Conservation (phyloP, 306 rosid genomes). For the Senna tora region DNA sequence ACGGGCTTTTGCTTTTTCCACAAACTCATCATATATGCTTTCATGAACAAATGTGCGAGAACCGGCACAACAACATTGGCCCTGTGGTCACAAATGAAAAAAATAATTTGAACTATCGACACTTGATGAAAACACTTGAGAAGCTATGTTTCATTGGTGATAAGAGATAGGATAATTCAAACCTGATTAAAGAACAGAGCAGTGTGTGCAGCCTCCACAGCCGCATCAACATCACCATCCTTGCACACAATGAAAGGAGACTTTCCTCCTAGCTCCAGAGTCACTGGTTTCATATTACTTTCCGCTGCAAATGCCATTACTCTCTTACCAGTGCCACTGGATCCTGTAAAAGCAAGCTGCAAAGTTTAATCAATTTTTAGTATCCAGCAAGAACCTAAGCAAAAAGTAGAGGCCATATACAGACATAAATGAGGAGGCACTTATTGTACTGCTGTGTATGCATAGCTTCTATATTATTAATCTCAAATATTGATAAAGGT, state of each 20-base stretch:
- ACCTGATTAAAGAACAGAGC: constrained; percentile 84
- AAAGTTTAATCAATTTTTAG: constrained; percentile 29
- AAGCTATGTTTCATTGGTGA: neutral
- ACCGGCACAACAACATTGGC: constrained; percentile 86
- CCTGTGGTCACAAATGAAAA: constrained; percentile 45
- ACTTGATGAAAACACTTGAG: constrained; percentile 7
- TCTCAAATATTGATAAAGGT: neutral
- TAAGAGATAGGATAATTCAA: constrained; percentile 21
- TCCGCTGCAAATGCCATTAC: constrained; percentile 57
- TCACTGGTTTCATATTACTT: constrained; percentile 78
- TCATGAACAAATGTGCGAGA: constrained; percentile 88
- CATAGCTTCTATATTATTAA: neutral
- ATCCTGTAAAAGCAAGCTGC: constrained; percentile 87
- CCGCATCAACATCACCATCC: constrained; percentile 81
- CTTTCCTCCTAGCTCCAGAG: constrained; percentile 83
- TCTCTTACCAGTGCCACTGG: constrained; percentile 63
- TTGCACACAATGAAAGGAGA: constrained; percentile 76
- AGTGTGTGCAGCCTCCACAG: constrained; percentile 73
- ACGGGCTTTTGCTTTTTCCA: constrained; percentile 67
- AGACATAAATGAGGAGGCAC: neutral
- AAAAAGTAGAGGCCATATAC: neutral
- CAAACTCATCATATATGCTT: constrained; percentile 65
- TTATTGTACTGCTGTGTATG: neutral
- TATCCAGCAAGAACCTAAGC: neutral
- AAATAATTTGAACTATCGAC: constrained; percentile 17